Evolutionary conservation across 1,284 basidiomycete species (phyloP).

Genomic region (Sanghuangporus sanghuang): DNA sequence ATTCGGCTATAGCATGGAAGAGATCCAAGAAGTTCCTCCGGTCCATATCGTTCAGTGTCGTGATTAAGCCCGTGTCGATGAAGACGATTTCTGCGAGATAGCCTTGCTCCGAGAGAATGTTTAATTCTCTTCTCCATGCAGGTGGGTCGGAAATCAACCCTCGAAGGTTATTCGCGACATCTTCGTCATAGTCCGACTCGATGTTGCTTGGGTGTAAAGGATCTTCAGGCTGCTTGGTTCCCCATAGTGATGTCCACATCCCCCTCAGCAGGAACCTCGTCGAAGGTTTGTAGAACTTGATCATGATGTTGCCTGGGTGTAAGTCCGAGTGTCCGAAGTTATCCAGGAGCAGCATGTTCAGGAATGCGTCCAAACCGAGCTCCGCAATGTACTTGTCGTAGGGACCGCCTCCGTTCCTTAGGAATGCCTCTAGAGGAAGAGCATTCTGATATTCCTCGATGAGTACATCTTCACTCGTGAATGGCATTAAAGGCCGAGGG

Average conservation of each 20-base stretch:
- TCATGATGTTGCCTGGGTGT: slow-evolving; percentile 95
- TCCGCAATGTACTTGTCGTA: slow-evolving; percentile 90
- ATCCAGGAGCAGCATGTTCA: slow-evolving; percentile 98
- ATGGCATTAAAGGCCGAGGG: slow-evolving; percentile 79
- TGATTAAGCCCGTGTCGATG: slow-evolving; percentile 94
- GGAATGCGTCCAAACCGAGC: slow-evolving; percentile 90
- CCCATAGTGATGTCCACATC: slow-evolving; percentile 41
- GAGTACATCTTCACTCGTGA: slow-evolving; percentile 77
- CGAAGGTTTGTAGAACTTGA: slow-evolving; percentile 86
- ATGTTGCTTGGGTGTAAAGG: slow-evolving; percentile 31
- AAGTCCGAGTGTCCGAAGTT: slow-evolving; percentile 98
- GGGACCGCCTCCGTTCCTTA: slow-evolving; percentile 86
- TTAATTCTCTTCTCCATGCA: slow-evolving; percentile 72
- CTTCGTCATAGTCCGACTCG: slow-evolving; percentile 39
- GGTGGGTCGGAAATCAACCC: slow-evolving; percentile 49
- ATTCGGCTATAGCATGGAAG: slow-evolving; percentile 92
- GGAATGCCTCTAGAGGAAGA: slow-evolving; percentile 83
- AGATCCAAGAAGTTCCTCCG: slow-evolving; percentile 94
- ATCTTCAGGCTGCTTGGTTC: slow-evolving; percentile 27
- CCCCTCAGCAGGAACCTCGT: slow-evolving; percentile 55
- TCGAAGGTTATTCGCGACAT: slow-evolving; percentile 67
- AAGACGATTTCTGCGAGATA: slow-evolving; percentile 95
- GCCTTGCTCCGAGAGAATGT: slow-evolving; percentile 60
- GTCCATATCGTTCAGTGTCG: slow-evolving; percentile 77
- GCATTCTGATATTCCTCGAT: slow-evolving; percentile 95